A percentile compares a stretch with the other conserved stretches of the same genome.
Evolutionary conservation across 805 yeast species (phyloP).

Genomic region (Blastobotrys terrestris): DNA sequence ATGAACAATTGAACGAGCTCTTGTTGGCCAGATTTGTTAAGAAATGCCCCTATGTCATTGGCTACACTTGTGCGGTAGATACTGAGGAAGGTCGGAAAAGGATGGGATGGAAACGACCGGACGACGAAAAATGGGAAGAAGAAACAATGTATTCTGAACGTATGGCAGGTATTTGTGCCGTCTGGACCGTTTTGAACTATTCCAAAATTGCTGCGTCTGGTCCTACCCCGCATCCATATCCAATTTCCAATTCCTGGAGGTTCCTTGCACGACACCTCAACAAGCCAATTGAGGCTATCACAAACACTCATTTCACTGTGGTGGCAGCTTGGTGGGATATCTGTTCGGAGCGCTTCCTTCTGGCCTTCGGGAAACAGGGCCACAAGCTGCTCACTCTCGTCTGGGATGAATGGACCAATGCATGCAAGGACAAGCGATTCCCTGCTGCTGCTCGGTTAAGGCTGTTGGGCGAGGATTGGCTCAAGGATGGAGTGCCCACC

Average conservation of each 20-base stretch:
- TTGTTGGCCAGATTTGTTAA: slow-evolving; percentile 78
- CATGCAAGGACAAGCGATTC: slow-evolving; percentile 44
- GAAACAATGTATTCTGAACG: slow-evolving; percentile 76
- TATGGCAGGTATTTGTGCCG: slow-evolving; percentile 75
- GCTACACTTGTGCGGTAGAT: slow-evolving; percentile 66
- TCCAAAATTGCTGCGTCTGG: slow-evolving; percentile 27
- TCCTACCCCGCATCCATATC: slow-evolving; percentile 44
- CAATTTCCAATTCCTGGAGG: slow-evolving; percentile 57
- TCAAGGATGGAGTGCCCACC: slow-evolving; percentile 36
- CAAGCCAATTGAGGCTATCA: slow-evolving; percentile 39
- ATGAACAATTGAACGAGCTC: slow-evolving; percentile 48
- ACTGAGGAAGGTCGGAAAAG: slow-evolving; percentile 74
- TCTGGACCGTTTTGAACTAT: slow-evolving; percentile 71
- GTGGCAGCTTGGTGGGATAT: slow-evolving; percentile 92
- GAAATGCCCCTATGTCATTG: slow-evolving; percentile 85
- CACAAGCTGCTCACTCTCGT: slow-evolving; percentile 48
- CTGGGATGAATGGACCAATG: slow-evolving; percentile 47
- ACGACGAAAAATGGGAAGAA: slow-evolving; percentile 37
- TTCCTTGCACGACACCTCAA: slow-evolving; percentile 70
- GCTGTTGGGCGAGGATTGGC: slow-evolving; percentile 79
- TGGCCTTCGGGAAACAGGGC: slow-evolving; percentile 65
- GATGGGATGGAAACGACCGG: slow-evolving; percentile 81
- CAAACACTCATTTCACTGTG: slow-evolving; percentile 65
- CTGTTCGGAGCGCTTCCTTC: slow-evolving; percentile 49
- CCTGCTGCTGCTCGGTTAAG: slow-evolving; percentile 77